Evolutionary conservation across 805 yeast genomes (phyloP).

Genomic region (baker's yeast (Saccharomyces cerevisiae)): DNA sequence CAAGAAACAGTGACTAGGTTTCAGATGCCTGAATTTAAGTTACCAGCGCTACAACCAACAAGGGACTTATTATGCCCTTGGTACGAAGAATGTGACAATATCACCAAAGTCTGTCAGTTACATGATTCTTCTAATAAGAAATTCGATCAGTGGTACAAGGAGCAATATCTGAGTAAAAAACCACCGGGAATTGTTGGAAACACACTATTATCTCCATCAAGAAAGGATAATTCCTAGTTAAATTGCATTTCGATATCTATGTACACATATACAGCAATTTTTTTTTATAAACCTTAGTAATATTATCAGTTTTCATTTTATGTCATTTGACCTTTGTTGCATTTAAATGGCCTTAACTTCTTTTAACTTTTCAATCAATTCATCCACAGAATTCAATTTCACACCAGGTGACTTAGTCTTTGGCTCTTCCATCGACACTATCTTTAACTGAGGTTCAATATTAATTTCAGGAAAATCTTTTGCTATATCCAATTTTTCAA

Average conservation of each 20-base stretch:
- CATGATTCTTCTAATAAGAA: constrained; percentile 8
- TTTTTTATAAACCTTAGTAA: background rate
- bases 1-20: constrained; percentile 3
- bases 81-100: constrained; percentile 18
- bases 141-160: constrained; percentile 23
- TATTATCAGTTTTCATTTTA: background rate
- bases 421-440: constrained; percentile 76
- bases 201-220: constrained; percentile 16
- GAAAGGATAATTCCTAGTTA: constrained; percentile 1
- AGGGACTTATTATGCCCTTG: constrained; percentile 23
- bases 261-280: background rate
- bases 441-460: constrained; percentile 53
- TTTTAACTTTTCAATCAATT: constrained; percentile 68
- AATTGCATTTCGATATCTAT: background rate
- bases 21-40: constrained; percentile 11
- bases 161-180: constrained; percentile 18
- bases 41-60: constrained; percentile 14
- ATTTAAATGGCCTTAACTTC: constrained; percentile 58
- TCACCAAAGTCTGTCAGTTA: constrained; percentile 8
- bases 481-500: constrained; percentile 54
- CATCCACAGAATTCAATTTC: constrained; percentile 74
- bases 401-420: constrained; percentile 73
- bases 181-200: constrained; percentile 25
- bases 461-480: constrained; percentile 58
- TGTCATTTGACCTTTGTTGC: background rate